phyloP scores from a whole-genome alignment of 352 stramenopile genomes.

The Aphanomyces astaci region DNA sequence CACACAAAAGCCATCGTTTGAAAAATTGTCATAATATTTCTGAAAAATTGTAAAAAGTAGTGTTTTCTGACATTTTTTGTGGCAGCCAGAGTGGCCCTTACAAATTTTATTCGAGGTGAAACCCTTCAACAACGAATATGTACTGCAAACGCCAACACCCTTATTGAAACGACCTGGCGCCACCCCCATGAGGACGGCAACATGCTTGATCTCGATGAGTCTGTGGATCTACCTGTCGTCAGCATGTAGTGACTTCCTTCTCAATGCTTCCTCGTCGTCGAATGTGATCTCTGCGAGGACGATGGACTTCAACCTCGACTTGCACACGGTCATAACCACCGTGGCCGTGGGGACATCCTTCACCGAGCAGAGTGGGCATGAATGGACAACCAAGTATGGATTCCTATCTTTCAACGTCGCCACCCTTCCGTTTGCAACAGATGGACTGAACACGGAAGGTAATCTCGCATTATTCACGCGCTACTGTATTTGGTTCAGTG shows the following conservation, averaged over 20 bases:
- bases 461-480: background rate
- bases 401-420: constrained; percentile 49
- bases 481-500: no score
- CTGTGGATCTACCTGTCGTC: background rate
- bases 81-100: no score
- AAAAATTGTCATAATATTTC: no score
- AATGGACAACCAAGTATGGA: constrained; percentile 35
- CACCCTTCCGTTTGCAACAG: constrained; percentile 38
- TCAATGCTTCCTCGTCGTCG: constrained; percentile 32
- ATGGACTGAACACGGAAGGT: constrained; percentile 45
- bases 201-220: background rate
- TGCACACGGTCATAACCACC: constrained; percentile 37
- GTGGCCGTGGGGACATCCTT: constrained; percentile 39
- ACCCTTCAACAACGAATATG: no score
- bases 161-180: background rate
- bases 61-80: no score
- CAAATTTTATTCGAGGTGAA: no score
- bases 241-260: constrained; percentile 50
- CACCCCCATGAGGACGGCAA: background rate
- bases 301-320: constrained; percentile 52
- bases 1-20: no score
- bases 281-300: constrained; percentile 39
- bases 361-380: constrained; percentile 36
- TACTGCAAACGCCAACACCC: background rate
- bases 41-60: no score